Base-by-base conservation (phyloP, 768 basidiomycete genomes). In the Leccinum sublutescens region DNA sequence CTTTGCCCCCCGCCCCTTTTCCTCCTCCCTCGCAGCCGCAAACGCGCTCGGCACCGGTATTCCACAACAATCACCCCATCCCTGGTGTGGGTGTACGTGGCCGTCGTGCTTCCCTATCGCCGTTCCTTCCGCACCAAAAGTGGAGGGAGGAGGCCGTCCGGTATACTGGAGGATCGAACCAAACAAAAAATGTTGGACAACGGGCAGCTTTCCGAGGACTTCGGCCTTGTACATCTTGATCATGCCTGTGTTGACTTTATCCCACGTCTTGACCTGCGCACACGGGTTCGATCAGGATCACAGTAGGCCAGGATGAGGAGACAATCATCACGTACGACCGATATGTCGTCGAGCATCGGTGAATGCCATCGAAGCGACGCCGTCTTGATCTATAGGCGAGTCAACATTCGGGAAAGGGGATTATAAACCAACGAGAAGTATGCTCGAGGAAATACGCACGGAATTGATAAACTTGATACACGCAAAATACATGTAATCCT, bases 331-430 rank as follows among this genome's bases (percentile, higher is more conserved):
- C 79, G 45, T 61, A 76, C 94, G 0, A 89, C 93, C 1, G 94
- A 95, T 56, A 98, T 98, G 68, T 98, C 96, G 72, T 98, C 93
- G 7, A 99, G 83, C 96, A 99, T 98, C 1, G 96, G 96, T 0
- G 94, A 97, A 76, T 99, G 96, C 96, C 96, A 99, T 54, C 94
- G 83, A 1, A 98, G 80, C 0, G 95, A 95, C 0, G 95, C 95
- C 0, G 95, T 93, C 71, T 98, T 98, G 64, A 98, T 93, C 92
- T 95, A 34, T 58, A 11, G 36, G 27, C 38, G 1, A 38, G 38
- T 38, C 17, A 17, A 38, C 5, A 38, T 36, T 15, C 29, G 29
- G 7, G 29, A 8, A 4, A 0, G 31, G 31, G 9, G 33, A 33
- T 33, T 4, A 33, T 33, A 7, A 15, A 8, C 38, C 15, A 38